Conservation (phyloP, 371 early-diverging fungal genomes). For the Thermomucor indicae-seudaticae region DNA sequence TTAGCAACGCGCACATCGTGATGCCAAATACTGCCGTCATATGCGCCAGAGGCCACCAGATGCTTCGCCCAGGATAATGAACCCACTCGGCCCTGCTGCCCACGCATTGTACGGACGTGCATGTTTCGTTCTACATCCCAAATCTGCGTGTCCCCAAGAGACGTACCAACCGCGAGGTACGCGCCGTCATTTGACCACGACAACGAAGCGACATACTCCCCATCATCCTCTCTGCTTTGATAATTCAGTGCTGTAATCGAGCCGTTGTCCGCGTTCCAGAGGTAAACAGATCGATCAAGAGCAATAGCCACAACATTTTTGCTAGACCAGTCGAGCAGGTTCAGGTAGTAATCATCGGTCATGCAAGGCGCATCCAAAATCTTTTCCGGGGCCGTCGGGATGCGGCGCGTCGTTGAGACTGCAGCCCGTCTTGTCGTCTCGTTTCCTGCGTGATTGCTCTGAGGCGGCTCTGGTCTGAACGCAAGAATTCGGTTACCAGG, state of each 20-base stretch:
- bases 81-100: slow-evolving; percentile 76
- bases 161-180: slow-evolving; percentile 82
- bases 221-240: slow-evolving; percentile 41
- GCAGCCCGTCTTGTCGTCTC: slow-evolving; percentile 19
- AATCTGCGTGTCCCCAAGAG: slow-evolving; percentile 79
- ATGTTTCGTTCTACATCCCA: slow-evolving; percentile 77
- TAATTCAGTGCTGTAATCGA: slow-evolving; percentile 66
- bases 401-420: slow-evolving; percentile 54
- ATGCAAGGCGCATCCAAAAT: slow-evolving; percentile 91
- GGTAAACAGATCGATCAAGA: slow-evolving; percentile 81
- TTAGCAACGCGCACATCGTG: slow-evolving; percentile 89
- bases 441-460: slow-evolving; percentile 3
- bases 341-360: slow-evolving; percentile 96
- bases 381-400: slow-evolving; percentile 66
- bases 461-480: slow-evolving; percentile 70
- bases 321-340: slow-evolving; percentile 93
- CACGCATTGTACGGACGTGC: slow-evolving; percentile 72
- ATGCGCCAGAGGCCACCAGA: slow-evolving; percentile 81
- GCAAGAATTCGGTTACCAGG: slow-evolving; percentile 67
- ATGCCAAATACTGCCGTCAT: slow-evolving; percentile 88
- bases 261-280: slow-evolving; percentile 91
- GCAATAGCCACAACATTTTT: slow-evolving; percentile 85
- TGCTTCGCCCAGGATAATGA: slow-evolving; percentile 86
- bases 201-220: slow-evolving; percentile 74
- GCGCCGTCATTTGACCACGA: slow-evolving; percentile 78